Conservation (phyloP, 78 protist species). For the Guillardia theta region DNA sequence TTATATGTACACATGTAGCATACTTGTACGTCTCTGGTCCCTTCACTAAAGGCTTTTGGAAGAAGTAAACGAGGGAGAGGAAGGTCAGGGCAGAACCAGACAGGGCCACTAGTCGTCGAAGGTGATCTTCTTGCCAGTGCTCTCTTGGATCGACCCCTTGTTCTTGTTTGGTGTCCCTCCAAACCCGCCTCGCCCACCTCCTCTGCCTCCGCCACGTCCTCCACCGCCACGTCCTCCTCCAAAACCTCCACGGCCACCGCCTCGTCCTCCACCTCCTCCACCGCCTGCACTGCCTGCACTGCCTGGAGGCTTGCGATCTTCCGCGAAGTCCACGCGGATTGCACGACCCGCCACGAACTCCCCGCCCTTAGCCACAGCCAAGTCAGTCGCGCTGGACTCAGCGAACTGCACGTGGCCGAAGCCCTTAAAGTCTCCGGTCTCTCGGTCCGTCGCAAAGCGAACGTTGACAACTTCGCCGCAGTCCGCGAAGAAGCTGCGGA, state of each 20-base stretch:
- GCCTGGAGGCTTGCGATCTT: not conserved
- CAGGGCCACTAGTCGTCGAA: conserved; percentile 22
- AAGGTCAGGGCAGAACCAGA: no score
- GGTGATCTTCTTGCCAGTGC: not conserved
- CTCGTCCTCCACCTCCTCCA: conserved; percentile 12
- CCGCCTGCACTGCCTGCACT: not conserved
- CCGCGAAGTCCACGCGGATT: conserved; percentile 37
- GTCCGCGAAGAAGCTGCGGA: not conserved
- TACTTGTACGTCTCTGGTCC: no score
- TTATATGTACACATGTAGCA: no score
- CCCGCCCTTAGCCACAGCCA: not conserved
- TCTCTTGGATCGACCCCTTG: not conserved
- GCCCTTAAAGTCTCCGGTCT: conserved; percentile 49
- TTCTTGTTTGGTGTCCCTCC: not conserved
- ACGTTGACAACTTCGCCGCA: not conserved
- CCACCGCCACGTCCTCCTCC: conserved; percentile 7
- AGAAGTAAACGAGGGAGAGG: no score
- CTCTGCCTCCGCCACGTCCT: not conserved
- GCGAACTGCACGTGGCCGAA: conserved; percentile 39
- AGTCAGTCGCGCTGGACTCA: not conserved
- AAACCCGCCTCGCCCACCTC: not conserved
- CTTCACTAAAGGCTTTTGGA: no score
- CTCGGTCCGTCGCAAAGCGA: conserved; percentile 48
- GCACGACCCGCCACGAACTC: not conserved
- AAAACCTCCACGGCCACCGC: not conserved